Evolutionary conservation across 108 stramenopile genomes (phyloP).

Genomic region (Cyclotella atomus): DNA sequence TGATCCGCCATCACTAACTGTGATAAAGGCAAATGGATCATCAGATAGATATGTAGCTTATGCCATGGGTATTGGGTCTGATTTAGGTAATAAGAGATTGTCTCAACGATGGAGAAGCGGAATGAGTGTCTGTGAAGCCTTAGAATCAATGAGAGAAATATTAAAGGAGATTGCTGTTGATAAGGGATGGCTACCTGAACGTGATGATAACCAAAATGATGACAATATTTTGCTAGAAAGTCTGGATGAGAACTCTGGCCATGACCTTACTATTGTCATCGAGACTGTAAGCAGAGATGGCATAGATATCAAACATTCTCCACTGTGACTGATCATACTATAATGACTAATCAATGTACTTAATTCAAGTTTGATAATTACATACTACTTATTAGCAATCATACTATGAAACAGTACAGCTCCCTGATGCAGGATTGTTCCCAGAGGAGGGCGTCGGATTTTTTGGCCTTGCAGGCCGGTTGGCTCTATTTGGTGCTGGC

Average conservation of each 20-base stretch:
- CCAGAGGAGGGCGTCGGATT: background rate
- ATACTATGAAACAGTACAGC: constrained; percentile 22
- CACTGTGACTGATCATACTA: background rate
- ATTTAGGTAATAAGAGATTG: constrained; percentile 25
- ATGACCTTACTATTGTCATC: constrained; percentile 16
- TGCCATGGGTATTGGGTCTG: constrained; percentile 42
- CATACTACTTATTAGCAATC: background rate
- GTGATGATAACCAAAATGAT: background rate
- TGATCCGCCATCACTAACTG: constrained; percentile 16
- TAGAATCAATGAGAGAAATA: constrained; percentile 22
- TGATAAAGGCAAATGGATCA: constrained; percentile 40
- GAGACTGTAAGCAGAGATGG: constrained; percentile 40
- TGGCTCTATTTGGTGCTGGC: background rate
- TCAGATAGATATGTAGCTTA: constrained; percentile 35
- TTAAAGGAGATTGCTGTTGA: constrained; percentile 30
- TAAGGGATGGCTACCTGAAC: constrained; percentile 18
- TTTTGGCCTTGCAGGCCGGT: background rate
- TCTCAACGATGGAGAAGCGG: constrained; percentile 28
- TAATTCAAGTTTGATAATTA: too few species aligned
- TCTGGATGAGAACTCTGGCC: background rate
- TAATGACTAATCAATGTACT: background rate
- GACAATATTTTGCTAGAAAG: background rate
- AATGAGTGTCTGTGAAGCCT: constrained; percentile 11
- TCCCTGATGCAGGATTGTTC: background rate
- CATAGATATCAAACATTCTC: constrained; percentile 32